Base-by-base conservation (phyloP, 2,329 filamentous ascomycete genomes). In the Colletotrichum orchidophilum region DNA sequence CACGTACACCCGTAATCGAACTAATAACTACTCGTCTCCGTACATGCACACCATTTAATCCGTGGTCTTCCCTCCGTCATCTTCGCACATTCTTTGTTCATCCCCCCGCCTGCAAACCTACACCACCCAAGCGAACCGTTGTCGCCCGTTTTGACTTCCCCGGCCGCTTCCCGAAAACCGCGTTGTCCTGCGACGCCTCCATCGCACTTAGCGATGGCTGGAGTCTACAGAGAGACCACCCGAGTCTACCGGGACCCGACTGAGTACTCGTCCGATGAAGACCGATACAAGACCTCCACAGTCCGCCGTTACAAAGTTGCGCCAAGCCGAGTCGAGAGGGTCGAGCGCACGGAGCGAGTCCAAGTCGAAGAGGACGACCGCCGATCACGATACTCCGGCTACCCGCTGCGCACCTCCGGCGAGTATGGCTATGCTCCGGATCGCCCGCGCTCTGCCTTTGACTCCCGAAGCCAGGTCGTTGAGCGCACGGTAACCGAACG, bases 271-370 rank as follows among this genome's bases (percentile, higher is more conserved):
- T 82, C 79, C 15, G 83, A 85, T 72, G 86, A 87, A 65, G 85
- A 87, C 60, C 79, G 80, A 52, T 84, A 83, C 78, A 81, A 80
- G 75, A 81, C 79, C 70, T 84, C 85, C 5, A 87, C 84, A n/a
- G 82, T 88, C 64, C 85, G 83, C 72, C 83, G 86, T 66, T 88
- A 88, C 81, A 88, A 88, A 77, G 85, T 88, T 31, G 78, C 79
- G 9, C 81, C 83, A 12, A 79, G 77, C 63, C 81, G 81, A 63
- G 78, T 80, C 58, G 84, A 85, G 71, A 81, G 80, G 9, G 80
- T 82, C 73, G 81, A 83, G 46, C 80, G 80, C 61, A 78, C 73
- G 67, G 80, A 83, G 54, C 78, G 80, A 67, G 70, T 80, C 66
- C 80, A 84, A 61, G 84, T 85, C 54, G 76, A 83, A 68, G 85